Evolutionary conservation across 2,329 filamentous ascomycete genomes (phyloP).

Genomic region (Talaromyces sp.): DNA sequence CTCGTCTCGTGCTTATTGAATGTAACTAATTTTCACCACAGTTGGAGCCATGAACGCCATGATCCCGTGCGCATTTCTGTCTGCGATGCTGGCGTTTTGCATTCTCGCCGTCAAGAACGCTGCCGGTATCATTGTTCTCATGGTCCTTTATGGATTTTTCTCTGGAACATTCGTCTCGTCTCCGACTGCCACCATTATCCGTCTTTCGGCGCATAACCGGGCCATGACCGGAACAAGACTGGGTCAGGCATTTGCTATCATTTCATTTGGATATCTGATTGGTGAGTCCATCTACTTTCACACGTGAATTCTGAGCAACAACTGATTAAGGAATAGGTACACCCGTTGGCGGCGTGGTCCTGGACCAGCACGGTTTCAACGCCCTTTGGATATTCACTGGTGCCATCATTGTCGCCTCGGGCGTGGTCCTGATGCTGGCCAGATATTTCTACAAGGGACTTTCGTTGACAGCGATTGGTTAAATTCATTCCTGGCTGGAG

Average conservation of each 20-base stretch:
- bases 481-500: background rate
- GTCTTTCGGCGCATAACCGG: background rate
- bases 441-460: background rate
- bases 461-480: background rate
- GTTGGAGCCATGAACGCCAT: conserved; percentile 1
- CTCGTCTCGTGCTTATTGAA: background rate
- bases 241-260: conserved; percentile 5
- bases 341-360: conserved; percentile 7
- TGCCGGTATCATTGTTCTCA: background rate
- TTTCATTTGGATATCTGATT: conserved; percentile 8
- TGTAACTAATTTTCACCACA: background rate
- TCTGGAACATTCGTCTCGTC: conserved; percentile 1
- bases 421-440: background rate
- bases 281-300: background rate
- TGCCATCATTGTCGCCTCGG: background rate
- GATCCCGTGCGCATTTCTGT: background rate
- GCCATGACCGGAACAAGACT: conserved; percentile 3
- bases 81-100: conserved; percentile 4
- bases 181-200: background rate
- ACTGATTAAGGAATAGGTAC: conserved; percentile 1
- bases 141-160: conserved; percentile 3
- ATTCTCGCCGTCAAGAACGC: background rate
- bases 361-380: conserved; percentile 5
- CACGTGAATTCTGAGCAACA: background rate
- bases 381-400: conserved; percentile 6